phyloP scores from a whole-genome alignment of 192 early-diverging fungal genomes.

The Paraglomus occultum region DNA sequence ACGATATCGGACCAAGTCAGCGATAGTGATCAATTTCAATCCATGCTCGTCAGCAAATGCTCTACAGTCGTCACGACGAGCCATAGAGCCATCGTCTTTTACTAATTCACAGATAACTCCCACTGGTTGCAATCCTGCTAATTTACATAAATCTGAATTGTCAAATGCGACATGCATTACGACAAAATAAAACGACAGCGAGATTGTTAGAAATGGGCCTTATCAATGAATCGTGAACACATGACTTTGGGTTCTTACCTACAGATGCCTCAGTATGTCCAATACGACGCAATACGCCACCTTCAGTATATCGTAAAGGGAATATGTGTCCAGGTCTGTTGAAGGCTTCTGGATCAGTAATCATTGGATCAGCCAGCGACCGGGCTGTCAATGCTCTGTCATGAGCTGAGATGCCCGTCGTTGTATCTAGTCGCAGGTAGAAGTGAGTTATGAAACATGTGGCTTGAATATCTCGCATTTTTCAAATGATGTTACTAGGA shows the following conservation, averaged over 20 bases:
- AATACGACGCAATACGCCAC: slow-evolving; percentile 80
- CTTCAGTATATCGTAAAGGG: slow-evolving; percentile 79
- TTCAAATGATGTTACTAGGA: background rate
- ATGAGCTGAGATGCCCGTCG: slow-evolving; percentile 93
- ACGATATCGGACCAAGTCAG: slow-evolving; percentile 79
- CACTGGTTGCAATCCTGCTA: slow-evolving; percentile 78
- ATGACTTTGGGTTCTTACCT: slow-evolving; percentile 30
- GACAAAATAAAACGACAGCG: background rate
- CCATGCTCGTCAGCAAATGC: slow-evolving; percentile 81
- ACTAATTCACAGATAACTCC: slow-evolving; percentile 94
- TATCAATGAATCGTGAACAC: background rate
- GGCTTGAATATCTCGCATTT: too few species aligned
- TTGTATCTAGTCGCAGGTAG: slow-evolving; percentile 58
- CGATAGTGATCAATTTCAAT: slow-evolving; percentile 88
- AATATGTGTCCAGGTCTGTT: slow-evolving; percentile 92
- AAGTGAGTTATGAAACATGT: too few species aligned
- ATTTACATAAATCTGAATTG: slow-evolving; percentile 69
- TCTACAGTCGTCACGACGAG: slow-evolving; percentile 86
- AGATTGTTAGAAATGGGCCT: background rate
- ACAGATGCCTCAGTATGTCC: slow-evolving; percentile 96
- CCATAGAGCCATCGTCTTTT: slow-evolving; percentile 91
- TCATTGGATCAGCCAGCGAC: slow-evolving; percentile 70
- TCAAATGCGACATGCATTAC: background rate
- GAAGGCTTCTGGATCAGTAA: slow-evolving; percentile 67
- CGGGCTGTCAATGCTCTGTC: slow-evolving; percentile 82